Conservation (phyloP, 768 basidiomycete species). For the Mycena sanguinolenta region DNA sequence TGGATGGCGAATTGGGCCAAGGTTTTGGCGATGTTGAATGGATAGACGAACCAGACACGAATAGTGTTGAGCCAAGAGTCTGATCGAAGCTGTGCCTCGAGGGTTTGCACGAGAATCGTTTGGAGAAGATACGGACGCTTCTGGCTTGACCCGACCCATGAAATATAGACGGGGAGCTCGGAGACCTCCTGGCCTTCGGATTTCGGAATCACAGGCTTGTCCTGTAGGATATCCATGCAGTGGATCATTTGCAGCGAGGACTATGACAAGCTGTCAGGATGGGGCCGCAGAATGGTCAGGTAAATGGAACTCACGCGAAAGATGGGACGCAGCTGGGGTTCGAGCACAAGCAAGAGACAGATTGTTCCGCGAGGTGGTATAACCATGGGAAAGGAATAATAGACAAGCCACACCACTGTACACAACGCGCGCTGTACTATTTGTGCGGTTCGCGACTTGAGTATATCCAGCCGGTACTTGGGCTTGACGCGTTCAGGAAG, state of each 20-base stretch:
- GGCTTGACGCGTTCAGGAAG: slow-evolving; percentile 28
- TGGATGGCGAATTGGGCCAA: slow-evolving; percentile 7
- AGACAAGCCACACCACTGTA: slow-evolving; percentile 16
- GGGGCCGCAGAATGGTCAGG: not conserved
- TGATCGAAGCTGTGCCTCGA: slow-evolving; percentile 25
- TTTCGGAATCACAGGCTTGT: slow-evolving; percentile 28
- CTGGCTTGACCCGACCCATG: slow-evolving; percentile 22
- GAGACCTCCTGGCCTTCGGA: no score
- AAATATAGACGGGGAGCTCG: slow-evolving; percentile 11
- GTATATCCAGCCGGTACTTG: slow-evolving; percentile 22
- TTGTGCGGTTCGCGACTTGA: slow-evolving; percentile 21
- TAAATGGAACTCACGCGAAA: slow-evolving; percentile 27
- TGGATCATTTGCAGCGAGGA: slow-evolving; percentile 25
- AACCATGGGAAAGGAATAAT: slow-evolving; percentile 24
- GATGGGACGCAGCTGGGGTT: slow-evolving; percentile 23
- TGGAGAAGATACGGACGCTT: slow-evolving; percentile 25
- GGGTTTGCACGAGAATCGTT: slow-evolving; percentile 21
- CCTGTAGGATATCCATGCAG: slow-evolving; percentile 4
- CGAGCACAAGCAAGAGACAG: slow-evolving; percentile 27
- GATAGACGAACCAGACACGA: slow-evolving; percentile 24
- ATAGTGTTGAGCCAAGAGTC: not conserved
- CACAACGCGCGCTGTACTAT: slow-evolving; percentile 23
- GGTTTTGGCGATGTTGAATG: slow-evolving; percentile 13
- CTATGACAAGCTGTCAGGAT: not conserved
- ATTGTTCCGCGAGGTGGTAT: slow-evolving; percentile 32